Conservation (phyloP, 2,329 filamentous ascomycete species). For the Chaetoscypha palmicola region DNA sequence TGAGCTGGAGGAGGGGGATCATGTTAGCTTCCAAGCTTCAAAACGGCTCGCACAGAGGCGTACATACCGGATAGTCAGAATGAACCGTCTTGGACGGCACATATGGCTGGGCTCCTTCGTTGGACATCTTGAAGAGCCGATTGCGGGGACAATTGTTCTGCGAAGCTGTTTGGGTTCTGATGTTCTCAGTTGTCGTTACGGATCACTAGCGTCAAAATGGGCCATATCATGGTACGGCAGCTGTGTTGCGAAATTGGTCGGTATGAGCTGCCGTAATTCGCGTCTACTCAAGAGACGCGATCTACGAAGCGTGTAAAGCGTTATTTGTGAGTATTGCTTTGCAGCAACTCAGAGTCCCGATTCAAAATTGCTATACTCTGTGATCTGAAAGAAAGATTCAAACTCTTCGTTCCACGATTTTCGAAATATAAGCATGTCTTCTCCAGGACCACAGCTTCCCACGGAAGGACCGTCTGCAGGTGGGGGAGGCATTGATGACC, state of each 20-base stretch:
- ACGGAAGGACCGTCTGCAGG: constrained; percentile 26
- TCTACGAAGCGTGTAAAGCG: too few relatives aligned
- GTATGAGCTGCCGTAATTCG: too few relatives aligned
- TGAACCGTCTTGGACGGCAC: constrained; percentile 72
- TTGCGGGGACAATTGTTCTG: constrained; percentile 26
- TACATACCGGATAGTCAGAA: constrained; percentile 79
- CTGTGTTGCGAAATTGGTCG: too few relatives aligned
- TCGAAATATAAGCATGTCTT: constrained; percentile 13
- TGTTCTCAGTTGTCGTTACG: constrained; percentile 14
- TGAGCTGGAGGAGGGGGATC: constrained; percentile 58
- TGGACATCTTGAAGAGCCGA: constrained; percentile 30
- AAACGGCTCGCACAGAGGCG: constrained; percentile 1
- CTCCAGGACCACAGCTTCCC: constrained; percentile 13
- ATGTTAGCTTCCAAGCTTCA: constrained; percentile 26
- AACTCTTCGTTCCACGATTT: background rate
- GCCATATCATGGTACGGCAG: constrained; percentile 9
- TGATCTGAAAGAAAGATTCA: too few relatives aligned
- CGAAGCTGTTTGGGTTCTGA: constrained; percentile 8
- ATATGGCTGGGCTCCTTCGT: constrained; percentile 38
- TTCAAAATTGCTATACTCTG: constrained; percentile 12
- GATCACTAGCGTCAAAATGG: constrained; percentile 2
- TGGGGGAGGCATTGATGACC: constrained; percentile 49
- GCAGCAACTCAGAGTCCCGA: background rate
- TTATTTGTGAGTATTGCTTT: too few relatives aligned
- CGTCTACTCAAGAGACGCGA: background rate